Base-by-base conservation (phyloP, 129 eudicot genomes). In the Centrapalus pauciflorus region DNA sequence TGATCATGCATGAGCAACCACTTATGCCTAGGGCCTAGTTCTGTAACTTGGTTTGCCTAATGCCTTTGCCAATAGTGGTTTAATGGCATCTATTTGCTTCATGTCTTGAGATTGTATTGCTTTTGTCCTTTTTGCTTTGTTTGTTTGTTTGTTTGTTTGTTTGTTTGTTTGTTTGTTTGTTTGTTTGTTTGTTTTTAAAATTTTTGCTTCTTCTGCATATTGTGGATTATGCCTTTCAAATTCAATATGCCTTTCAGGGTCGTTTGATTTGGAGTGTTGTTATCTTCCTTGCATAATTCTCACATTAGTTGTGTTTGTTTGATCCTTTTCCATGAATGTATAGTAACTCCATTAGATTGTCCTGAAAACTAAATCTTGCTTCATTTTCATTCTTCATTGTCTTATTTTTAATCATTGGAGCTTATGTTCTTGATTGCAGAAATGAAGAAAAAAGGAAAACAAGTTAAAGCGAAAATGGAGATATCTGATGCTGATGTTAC, bases 401-500 rank as follows among this genome's bases (percentile, higher is more conserved):
- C 51, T 34, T 13, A n/a, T 4, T 3, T 33, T 29, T 24, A 7
- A 3, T 37, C 8, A 19, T 24, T 34, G 46, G 24, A 70, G 38
- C 30, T 3, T 2, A 7, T 17, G 6, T 70, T 70, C 25, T 30
- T 24, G 24, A 10, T 64, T 32, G 12, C 77, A 82, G 80, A 12
- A 64, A 82, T 82, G 86, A 74, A 66, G 67, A 73, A 59, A 57
- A 73, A 74, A 17, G 70, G 66, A 48, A 82, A 60, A 29, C 67
- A 68, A 50, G 38, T 25, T 27, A 54, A 77, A 11, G 19, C 76
- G 26, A 71, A 60, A 51, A 17, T 61, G 37, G 62, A 72, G 54
- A 61, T 10, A 52, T 69, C 69, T 56, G 81, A 68, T 32, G 49
- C 69, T 56, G 81, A 68, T 32, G 49, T 37, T 26, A 56, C 61